Base-by-base conservation (phyloP, 2,329 filamentous ascomycete genomes). In the Davidsoniella eucalypti region DNA sequence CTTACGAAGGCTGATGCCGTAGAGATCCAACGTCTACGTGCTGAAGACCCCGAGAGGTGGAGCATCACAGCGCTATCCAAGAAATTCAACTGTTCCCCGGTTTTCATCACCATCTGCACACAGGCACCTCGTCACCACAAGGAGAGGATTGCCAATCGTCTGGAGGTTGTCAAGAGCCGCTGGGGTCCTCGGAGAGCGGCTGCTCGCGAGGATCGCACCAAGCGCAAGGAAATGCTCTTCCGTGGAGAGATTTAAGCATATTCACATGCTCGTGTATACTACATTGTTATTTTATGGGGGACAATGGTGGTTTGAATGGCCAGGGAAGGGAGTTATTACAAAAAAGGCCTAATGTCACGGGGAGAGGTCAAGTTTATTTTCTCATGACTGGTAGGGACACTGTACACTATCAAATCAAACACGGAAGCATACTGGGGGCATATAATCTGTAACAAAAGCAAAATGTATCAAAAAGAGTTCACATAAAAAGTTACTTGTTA, bases 71-170 rank as follows among this genome's bases (percentile, higher is more conserved):
- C 63, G 44, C 68, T 82, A 29, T 72, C 76, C 4, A 60, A 62
- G 49, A 71, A 71, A 59, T 81, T 71, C 61, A 62, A 70, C 47
- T 80, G 76, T 67, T 70, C 69, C 36, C 63, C 65, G 16, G 59
- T 71, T 43, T 80, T 81, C 57, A 67, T 81, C 52, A 70, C 72
- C 61, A 75, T 78, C 63, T 76, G 71, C 58, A 71, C 70, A 59
- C 65, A 69, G 50, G 67, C 74, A 18, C 64, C 68, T 36, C 54
- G 56, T 5, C 68, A 70, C 58, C 71, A 80, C 63, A 63, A 65
- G 54, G 61, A 67, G 50, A 66, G 61, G 55, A 62, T 75, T 50
- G 61, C 62, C 58, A 64, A 61, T 51, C 67, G 68, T 60, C 54
- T 69, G 54, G 70, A 73, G 52, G 65, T 66, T 36, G 66, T 71